Evolutionary conservation across 2,329 filamentous ascomycete genomes (phyloP), one percentile per base, ranked within the genome.

Genomic region (Aspergillus arachidicola): DNA sequence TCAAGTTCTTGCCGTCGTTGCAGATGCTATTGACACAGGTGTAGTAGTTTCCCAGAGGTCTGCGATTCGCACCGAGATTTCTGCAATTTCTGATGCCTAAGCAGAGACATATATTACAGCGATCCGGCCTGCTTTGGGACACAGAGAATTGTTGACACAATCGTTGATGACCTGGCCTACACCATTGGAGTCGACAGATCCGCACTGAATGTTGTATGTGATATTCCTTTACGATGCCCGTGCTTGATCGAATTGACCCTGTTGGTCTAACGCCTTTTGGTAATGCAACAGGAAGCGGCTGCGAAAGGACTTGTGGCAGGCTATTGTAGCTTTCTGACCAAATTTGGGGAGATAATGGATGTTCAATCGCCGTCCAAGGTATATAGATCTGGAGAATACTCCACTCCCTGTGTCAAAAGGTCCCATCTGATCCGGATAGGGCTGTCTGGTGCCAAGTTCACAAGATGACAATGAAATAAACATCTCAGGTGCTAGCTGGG

Each of bases 61-160:
- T 54, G 11, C n/a, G 10, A 55, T 32, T 26, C 32, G n/a, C n/a
- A 38, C n/a, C 11, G 4, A 26, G 5, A 4, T 41, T 26, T 32
- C 23, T 4, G 16, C 19, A 46, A 14, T 26, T 36, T 19, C 53
- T 57, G 43, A 51, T 32, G 36, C n/a, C 41, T 21, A 19, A 21
- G 6, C 30, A 89, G 87, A 65, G 87, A 89, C 66, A 84, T 90
- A 34, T 90, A 86, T 69, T 90, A 90, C 70, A 83, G 82, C 57
- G 85, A 89, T 64, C 86, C 87, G 1, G 79, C 80, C 46, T 79
- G 87, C 10, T 90, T 89, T 69, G 79, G 81, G 46, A 84, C 82
- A 43, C 87, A 90, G 68, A 70, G 75, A 16, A 77, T 84, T 1
- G 86, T 90, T 3, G 84, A 89, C 72, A 79, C 78, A 57, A 85